These are phyloP conservation scores for Coemansia sp. DNA, from an alignment of 192 early-diverging fungal genomes.

Conservation along the genomic window DNA sequence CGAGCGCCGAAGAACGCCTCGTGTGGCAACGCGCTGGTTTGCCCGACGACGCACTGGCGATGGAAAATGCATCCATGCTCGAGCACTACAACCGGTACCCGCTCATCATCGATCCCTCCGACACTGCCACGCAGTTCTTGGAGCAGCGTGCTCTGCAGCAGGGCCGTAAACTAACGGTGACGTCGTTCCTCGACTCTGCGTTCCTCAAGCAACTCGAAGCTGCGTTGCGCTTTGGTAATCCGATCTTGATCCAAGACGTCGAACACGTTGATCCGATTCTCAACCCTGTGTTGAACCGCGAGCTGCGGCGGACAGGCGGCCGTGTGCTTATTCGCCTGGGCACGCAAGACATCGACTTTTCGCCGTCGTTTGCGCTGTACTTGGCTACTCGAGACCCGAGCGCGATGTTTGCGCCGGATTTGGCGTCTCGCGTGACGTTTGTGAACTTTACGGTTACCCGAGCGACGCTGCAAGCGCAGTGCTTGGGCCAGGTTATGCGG, in stretches of 20 bases:
- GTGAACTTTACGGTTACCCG: slow-evolving; percentile 99
- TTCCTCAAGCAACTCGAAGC: slow-evolving; percentile 97
- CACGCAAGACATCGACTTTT: slow-evolving; percentile 97
- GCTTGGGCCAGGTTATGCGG: slow-evolving; percentile 93
- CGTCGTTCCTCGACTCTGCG: slow-evolving; percentile 95
- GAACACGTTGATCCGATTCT: slow-evolving; percentile 97
- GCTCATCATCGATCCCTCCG: slow-evolving; percentile 96
- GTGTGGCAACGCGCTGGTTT: slow-evolving; percentile 84
- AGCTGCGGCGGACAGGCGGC: slow-evolving; percentile 93
- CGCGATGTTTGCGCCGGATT: slow-evolving; percentile 91
- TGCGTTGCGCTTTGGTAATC: slow-evolving; percentile 97
- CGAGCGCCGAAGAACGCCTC: slow-evolving; percentile 86
- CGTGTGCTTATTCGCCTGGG: slow-evolving; percentile 95
- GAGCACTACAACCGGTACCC: slow-evolving; percentile 94
- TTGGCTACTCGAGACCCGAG: slow-evolving; percentile 93
- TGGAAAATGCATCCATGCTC: slow-evolving; percentile 98
- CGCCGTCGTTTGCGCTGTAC: slow-evolving; percentile 93
- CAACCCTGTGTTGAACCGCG: slow-evolving; percentile 96
- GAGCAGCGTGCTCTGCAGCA: slow-evolving; percentile 55
- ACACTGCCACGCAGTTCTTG: slow-evolving; percentile 87
- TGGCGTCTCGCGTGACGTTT: slow-evolving; percentile 96
- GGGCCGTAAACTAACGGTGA: slow-evolving; percentile 80
- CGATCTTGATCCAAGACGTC: slow-evolving; percentile 94
- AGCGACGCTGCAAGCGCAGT: slow-evolving; percentile 94
- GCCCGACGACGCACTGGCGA: slow-evolving; percentile 85